Conservation (phyloP, 2,329 filamentous ascomycete genomes). For the Xylariaceae sp. region DNA sequence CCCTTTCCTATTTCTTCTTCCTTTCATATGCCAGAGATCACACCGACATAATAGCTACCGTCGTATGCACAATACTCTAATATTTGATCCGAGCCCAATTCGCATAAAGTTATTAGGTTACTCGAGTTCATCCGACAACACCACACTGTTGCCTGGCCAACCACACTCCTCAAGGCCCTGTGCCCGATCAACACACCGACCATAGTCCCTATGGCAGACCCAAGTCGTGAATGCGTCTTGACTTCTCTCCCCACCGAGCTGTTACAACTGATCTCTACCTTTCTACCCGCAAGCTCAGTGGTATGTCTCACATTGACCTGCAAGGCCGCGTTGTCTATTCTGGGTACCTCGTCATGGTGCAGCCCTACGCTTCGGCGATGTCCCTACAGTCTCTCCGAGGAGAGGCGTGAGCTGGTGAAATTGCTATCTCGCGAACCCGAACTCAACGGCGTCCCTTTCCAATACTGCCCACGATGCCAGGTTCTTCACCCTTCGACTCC, state of each 20-base stretch:
- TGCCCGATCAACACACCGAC: too few relatives aligned
- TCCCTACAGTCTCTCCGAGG: not conserved
- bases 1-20: too few relatives aligned
- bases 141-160: too few relatives aligned
- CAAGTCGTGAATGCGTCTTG: not conserved
- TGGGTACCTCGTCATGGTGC: not conserved
- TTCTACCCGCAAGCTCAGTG: not conserved
- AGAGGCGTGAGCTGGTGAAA: not conserved
- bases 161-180: too few relatives aligned
- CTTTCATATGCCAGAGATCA: too few relatives aligned
- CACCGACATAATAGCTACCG: too few relatives aligned
- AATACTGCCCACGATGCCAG: not conserved
- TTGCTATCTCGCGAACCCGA: not conserved
- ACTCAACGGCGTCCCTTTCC: not conserved
- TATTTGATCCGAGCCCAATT: too few relatives aligned
- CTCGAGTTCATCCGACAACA: too few relatives aligned
- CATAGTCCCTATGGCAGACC: not conserved
- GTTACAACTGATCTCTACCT: not conserved
- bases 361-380: not conserved
- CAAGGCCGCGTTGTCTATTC: not conserved
- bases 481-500: not conserved
- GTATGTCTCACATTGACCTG: not conserved
- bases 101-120: too few relatives aligned
- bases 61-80: too few relatives aligned
- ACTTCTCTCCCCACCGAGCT: not conserved